Evolutionary conservation across 2,329 filamentous ascomycete genomes (phyloP), one percentile per base, ranked within the genome.

Genomic region (Colletotrichum euphorbiae): DNA sequence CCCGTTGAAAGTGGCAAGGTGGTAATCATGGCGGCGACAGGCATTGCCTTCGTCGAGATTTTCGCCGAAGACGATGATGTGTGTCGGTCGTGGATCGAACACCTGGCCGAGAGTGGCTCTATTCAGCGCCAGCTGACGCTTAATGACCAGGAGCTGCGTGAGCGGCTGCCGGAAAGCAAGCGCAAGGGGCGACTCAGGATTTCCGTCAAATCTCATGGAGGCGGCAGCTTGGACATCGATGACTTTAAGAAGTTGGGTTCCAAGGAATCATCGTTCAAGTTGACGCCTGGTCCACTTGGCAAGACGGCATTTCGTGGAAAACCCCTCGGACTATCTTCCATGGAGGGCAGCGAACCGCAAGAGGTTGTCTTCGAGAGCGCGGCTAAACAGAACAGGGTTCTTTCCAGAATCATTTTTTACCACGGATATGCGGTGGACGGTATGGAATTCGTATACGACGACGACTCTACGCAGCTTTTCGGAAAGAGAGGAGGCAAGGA

Each of bases 391-490:
- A 91, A 89, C 36, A 91, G 94, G 70, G 85, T 97, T 33, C 83
- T 98, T 70, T 90, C 89, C 1, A 88, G 88, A 5, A 86, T 98
- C 64, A 87, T 89, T 68, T 84, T 97, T 13, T 97, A 94, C 75
- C 90, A 93, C 73, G 93, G 92, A 2, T 55, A 62, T 19, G 82
- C 84, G 67, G 76, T 98, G 12, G 91, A 97, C 76, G 96, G 96
- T 0, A 79, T 99, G 19, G 95, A 98, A 77, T 98, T 99, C 78
- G 85, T 92, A 67, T 98, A 97, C 75, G 95, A 98, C 74, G 94
- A 98, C 77, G 86, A 88, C 15, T 91, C 92, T 1, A 91, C 85
- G 62, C 93, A 98, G 76, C 78, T 98, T 3, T 97, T 99, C 82
- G 96, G 96, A 45, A 94, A 93, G 75, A 85, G 87, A 62, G 91